Evolutionary conservation across 176 grass and related monocot genomes (phyloP).

Genomic region (Thalia dealbata): DNA sequence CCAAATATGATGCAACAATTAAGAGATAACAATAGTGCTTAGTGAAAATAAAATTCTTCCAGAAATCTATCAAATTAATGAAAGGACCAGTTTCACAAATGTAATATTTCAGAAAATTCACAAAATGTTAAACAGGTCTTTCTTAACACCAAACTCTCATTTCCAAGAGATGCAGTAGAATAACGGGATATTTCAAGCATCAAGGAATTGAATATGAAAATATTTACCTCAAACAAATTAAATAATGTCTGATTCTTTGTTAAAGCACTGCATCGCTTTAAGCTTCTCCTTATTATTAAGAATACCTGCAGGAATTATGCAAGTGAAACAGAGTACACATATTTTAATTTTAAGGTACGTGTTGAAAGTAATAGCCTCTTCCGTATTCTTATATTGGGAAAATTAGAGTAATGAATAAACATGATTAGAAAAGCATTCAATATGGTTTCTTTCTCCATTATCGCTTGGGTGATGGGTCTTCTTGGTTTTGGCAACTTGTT

Average conservation of each 20-base stretch:
- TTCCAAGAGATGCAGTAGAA: neutral
- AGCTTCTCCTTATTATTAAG: constrained; percentile 96
- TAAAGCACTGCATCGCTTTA: constrained; percentile 92
- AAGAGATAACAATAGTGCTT: no score
- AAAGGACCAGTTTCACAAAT: neutral
- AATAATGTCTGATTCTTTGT: constrained; percentile 93
- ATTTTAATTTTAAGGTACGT: no score
- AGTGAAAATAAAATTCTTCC: neutral
- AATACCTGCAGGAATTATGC: constrained; percentile 56
- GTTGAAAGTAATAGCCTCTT: no score
- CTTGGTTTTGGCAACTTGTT: no score
- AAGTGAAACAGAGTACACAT: neutral
- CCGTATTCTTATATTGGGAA: no score
- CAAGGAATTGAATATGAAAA: neutral
- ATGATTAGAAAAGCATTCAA: no score
- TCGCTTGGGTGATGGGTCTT: no score
- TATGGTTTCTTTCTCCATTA: no score
- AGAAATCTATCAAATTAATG: neutral
- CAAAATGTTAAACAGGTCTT: neutral
- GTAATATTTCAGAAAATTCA: neutral
- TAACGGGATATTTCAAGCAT: neutral
- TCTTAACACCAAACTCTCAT: neutral
- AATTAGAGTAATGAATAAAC: no score
- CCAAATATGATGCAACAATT: neutral
- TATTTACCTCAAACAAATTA: constrained; percentile 79